These are phyloP conservation scores for Neurospora sublineolata DNA, from an alignment of 495 filamentous ascomycete species.

Conservation along the genomic window DNA sequence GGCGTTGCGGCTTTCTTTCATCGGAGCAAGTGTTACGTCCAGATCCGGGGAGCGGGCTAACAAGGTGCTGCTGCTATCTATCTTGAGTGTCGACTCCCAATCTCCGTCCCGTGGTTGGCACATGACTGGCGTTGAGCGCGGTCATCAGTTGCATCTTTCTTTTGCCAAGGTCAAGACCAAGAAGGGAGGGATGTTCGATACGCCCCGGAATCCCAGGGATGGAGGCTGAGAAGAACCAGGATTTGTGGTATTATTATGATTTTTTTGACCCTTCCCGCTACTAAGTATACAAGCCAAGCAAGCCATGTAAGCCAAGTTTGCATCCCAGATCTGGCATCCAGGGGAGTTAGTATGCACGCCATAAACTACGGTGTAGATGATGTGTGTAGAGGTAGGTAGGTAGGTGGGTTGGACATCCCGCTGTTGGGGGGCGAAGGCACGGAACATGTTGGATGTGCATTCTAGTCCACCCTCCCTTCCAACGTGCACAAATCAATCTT, in stretches of 20 bases:
- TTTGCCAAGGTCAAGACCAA: background rate
- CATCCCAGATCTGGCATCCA: background rate
- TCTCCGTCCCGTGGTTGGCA: background rate
- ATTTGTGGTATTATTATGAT: background rate
- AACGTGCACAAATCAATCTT: background rate
- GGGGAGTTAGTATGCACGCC: background rate
- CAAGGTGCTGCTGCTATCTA: background rate
- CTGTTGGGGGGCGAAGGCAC: background rate
- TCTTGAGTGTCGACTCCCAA: background rate
- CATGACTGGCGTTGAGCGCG: background rate
- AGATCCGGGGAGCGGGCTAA: background rate
- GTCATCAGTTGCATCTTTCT: background rate
- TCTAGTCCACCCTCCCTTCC: background rate
- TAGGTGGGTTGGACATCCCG: background rate
- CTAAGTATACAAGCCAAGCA: background rate
- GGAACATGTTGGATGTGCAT: background rate
- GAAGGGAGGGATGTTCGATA: background rate
- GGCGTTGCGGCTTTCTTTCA: background rate
- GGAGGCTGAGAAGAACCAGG: background rate
- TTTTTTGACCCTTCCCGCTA: background rate
- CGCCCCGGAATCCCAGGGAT: background rate
- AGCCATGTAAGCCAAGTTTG: background rate
- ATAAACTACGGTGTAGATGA: background rate
- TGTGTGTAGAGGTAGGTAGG: background rate
- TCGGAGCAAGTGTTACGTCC: background rate